Evolutionary conservation across 306 rosid species (phyloP).

Genomic region (Quercus suber): DNA sequence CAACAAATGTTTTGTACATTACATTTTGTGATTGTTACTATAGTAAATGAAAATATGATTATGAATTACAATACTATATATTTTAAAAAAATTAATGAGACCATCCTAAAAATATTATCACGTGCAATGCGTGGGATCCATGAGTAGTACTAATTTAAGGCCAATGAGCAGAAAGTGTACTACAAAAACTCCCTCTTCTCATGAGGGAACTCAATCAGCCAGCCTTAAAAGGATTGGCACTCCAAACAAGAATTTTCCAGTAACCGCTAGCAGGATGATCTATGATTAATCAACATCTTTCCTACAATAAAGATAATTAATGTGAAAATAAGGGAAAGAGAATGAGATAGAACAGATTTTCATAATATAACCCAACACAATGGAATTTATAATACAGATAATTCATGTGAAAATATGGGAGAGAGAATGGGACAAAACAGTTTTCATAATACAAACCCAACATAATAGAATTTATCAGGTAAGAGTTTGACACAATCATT

Average conservation of each 20-base stretch:
- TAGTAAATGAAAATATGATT: too few species aligned
- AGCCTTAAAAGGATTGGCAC: not conserved
- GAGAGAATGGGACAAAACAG: too few species aligned
- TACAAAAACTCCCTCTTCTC: not conserved
- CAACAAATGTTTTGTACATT: too few species aligned
- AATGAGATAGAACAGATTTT: not conserved
- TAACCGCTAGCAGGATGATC: slow-evolving; percentile 15
- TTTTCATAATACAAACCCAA: too few species aligned
- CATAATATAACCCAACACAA: not conserved
- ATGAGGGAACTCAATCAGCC: not conserved
- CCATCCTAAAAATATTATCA: too few species aligned
- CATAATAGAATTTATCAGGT: not conserved
- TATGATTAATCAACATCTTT: slow-evolving; percentile 13
- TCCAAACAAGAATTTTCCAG: not conserved
- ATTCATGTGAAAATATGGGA: too few species aligned
- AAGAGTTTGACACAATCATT: not conserved
- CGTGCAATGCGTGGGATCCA: too few species aligned
- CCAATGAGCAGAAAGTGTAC: not conserved
- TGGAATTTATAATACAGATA: too few species aligned
- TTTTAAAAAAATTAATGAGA: too few species aligned
- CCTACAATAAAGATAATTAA: slow-evolving; percentile 20
- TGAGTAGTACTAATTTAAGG: not conserved
- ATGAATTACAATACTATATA: too few species aligned
- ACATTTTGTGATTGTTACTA: too few species aligned
- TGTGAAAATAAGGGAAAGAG: not conserved